Base-by-base conservation (phyloP, 2,329 filamentous ascomycete species). In the Davidsoniella virescens region DNA sequence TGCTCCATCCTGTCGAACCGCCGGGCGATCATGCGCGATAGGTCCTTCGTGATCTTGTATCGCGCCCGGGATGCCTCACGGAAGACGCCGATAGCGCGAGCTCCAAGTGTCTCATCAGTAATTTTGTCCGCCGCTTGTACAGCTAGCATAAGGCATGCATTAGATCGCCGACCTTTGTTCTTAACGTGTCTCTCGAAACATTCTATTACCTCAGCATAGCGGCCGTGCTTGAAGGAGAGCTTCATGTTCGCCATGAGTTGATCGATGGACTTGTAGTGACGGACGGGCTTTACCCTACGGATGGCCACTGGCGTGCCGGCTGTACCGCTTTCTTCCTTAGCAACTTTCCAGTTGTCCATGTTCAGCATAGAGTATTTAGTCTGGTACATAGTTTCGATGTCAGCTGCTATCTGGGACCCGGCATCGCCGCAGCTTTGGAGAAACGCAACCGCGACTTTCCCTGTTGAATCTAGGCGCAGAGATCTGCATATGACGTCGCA, bases 191-290 rank as follows among this genome's bases (percentile, higher is more conserved):
- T 36, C 25, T 50, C 43, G 26, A 53, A 53, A 12, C 29, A 25
- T 4, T 43, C 40, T n/a, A 49, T 41, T 1, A 47, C 52, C 4
- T 47, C 44, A 5, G 33, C 29, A 3, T 36, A 36, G 5, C 47
- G 40, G 6, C 44, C 48, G 6, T 45, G 7, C 5, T 45, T 39
- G 25, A 50, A 44, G 9, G 39, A 36, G 4, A 29, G 23, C 44
- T 53, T 53, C 52, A 53, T 53, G n/a, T 42, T 23, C 16, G 17
- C 47, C 33, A 53, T 46, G 10, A 53, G 38, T 8, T 38, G 37
- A 20, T 52, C 46, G 4, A 50, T 44, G 10, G 48, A 20, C 12
- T 42, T 42, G 8, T 42, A 44, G 42, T 50, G 48, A 9, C 48
- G 41, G 10, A 37, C 7, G 9, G 48, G 20, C 18, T 43, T 38